Base-by-base conservation (phyloP, 768 basidiomycete genomes). In the Lactarius pseudohatsudake region DNA sequence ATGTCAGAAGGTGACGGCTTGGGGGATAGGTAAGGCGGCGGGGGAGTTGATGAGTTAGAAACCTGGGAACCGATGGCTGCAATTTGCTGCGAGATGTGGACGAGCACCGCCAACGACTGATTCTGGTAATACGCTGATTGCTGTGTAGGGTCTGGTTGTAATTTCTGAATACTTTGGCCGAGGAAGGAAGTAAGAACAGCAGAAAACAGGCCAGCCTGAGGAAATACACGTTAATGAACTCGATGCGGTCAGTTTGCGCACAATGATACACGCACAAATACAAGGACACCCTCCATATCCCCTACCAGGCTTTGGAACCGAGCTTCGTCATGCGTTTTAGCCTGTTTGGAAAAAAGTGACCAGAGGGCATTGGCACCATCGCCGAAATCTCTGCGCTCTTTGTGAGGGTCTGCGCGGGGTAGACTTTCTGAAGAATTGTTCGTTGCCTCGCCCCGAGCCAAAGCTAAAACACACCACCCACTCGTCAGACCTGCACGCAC, bases 121-220 rank as follows among this genome's bases (percentile, higher is more conserved):
- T 61, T 32, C 2, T 47, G 53, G 41, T 59, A 65, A 16, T 61
- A 54, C 0, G 16, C 54, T 10, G 53, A 36, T 45, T 55, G 59
- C 1, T 61, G 32, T 4, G 38, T 11, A 5, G 64, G 57, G 26
- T 53, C 11, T 4, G 38, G 38, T 55, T 38, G n/a, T 18, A 65
- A 11, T 16, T 59, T 20, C 20, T 59, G 57, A 3, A 32, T 40
- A 16, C 55, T 61, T 18, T 34, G 15, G 22, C 56, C 11, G 22
- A 61, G 18, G 22, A 65, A 65, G 7, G 59, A 30, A 0, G 64
- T 45, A 28, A 65, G 40, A 36, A 45, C 53, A 20, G 54, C 59
- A 13, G 64, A 60, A n/a, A 65, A 65, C 53, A 65, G 30, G 8
- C 64, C 64, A 16, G 64, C 40, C 64, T 65, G 28, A 1, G 34